Evolutionary conservation across 139 green algal species (phyloP).

Genomic region (Tetraselmis striata): DNA sequence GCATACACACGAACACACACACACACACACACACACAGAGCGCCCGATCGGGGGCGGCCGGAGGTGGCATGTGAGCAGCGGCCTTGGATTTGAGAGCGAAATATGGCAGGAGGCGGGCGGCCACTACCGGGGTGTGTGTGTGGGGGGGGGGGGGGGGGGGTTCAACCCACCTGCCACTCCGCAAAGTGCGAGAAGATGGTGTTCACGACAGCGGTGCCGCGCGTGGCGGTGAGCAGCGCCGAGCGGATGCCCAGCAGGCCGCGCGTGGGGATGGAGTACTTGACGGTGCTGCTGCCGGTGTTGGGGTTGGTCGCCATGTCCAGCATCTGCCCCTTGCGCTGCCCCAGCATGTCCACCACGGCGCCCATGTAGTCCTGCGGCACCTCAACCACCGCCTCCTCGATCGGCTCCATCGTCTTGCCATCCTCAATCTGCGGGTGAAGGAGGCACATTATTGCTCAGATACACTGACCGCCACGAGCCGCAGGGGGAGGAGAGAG

Average conservation of each 20-base stretch:
- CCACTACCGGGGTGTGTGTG: no score
- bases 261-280: conserved; percentile 87
- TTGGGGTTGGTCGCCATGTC: conserved; percentile 64
- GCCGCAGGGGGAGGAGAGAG: conserved; percentile 35
- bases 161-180: no score
- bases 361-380: conserved; percentile 70
- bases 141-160: no score
- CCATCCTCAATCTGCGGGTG: conserved; percentile 36
- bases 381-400: conserved; percentile 87
- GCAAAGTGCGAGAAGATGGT: conserved; percentile 80
- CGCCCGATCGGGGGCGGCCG: no score
- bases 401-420: conserved; percentile 82
- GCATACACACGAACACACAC: no score
- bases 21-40: no score
- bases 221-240: conserved; percentile 92
- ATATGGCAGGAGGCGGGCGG: no score
- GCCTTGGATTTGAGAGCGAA: no score
- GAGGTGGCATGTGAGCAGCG: no score
- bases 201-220: conserved; percentile 92
- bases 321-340: conserved; percentile 87
- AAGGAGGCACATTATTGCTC: not conserved
- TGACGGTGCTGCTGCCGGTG: no score
- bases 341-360: conserved; percentile 86
- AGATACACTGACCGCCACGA: not conserved
- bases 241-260: conserved; percentile 89